phyloP scores from a whole-genome alignment of 352 stramenopile genomes.

The Thalassiosira livingstoniorum region DNA sequence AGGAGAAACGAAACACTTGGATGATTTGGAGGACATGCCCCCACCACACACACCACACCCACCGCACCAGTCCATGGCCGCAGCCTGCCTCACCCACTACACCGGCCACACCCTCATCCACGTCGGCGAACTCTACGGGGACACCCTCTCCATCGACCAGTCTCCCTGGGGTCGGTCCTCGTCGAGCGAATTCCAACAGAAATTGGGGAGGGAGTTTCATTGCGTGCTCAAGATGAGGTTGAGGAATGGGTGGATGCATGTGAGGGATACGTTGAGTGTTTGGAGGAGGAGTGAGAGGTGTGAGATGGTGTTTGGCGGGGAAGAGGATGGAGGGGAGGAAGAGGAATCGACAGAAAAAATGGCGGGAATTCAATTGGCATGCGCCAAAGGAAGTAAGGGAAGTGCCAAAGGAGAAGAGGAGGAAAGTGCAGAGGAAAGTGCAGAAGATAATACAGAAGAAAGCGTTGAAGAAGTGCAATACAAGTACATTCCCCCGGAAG shows the following conservation, averaged over 20 bases:
- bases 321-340: constrained; percentile 69
- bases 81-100: constrained; percentile 91
- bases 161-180: constrained; percentile 92
- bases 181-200: constrained; percentile 91
- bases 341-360: constrained; percentile 48
- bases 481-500: constrained; percentile 75
- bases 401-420: no score
- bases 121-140: constrained; percentile 92
- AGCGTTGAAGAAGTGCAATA: constrained; percentile 75
- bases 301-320: constrained; percentile 84
- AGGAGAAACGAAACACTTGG: no score
- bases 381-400: no score
- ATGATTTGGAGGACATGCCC: neutral
- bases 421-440: no score
- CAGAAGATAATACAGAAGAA: constrained; percentile 53
- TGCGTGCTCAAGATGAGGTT: constrained; percentile 92
- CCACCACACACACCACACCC: neutral
- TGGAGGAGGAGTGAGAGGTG: constrained; percentile 94
- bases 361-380: constrained; percentile 76
- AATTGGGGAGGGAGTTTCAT: constrained; percentile 92
- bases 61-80: constrained; percentile 87
- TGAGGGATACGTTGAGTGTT: constrained; percentile 91
- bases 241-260: constrained; percentile 91
- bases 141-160: constrained; percentile 90
- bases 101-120: constrained; percentile 92